These are phyloP conservation scores for Adenanthera pavonina DNA, from an alignment of 306 rosid species.

Conservation along the genomic window DNA sequence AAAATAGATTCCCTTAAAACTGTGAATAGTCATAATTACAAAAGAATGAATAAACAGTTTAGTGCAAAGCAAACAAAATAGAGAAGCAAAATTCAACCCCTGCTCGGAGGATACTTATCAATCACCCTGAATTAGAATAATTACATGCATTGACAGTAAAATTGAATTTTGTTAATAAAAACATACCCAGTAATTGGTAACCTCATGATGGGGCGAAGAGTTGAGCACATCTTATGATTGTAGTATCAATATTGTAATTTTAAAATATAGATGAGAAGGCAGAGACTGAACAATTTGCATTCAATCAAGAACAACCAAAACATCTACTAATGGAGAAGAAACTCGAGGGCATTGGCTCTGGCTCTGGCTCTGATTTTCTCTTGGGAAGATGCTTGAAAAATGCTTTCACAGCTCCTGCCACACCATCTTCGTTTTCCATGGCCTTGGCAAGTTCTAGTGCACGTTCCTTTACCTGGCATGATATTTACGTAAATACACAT, in stretches of 20 bases:
- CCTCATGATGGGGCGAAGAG: background rate
- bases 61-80: background rate
- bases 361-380: conserved; percentile 44
- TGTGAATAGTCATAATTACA: background rate
- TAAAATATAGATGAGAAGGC: conserved; percentile 1
- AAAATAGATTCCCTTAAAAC: background rate
- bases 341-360: conserved; percentile 47
- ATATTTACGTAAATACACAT: conserved; percentile 4
- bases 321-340: conserved; percentile 56
- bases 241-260: background rate
- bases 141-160: conserved; percentile 28
- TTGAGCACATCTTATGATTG: background rate
- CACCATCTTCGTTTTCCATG: conserved; percentile 81
- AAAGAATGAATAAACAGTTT: background rate
- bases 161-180: conserved; percentile 19
- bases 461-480: conserved; percentile 64
- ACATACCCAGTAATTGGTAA: background rate
- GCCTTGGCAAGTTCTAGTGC: conserved; percentile 68
- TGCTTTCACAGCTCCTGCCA: conserved; percentile 75
- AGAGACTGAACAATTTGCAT: background rate
- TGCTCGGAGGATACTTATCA: conserved; percentile 25
- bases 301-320: conserved; percentile 62
- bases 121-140: conserved; percentile 27
- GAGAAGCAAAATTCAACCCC: conserved; percentile 2
- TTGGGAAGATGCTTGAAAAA: conserved; percentile 70